Evolutionary conservation across 306 rosid genomes (phyloP).

Genomic region (Hippophae gyantsensis): DNA sequence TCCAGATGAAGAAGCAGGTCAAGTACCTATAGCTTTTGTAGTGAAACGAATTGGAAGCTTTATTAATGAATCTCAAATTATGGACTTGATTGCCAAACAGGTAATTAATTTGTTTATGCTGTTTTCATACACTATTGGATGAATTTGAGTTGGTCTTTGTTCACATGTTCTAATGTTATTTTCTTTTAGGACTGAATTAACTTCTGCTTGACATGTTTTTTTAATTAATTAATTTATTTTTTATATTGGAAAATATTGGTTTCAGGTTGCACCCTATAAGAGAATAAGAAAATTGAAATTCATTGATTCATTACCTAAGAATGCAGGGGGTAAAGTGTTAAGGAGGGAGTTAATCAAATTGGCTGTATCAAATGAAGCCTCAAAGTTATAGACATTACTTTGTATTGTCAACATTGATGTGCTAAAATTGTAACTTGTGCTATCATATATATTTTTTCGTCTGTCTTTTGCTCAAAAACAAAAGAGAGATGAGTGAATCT

Average conservation of each 20-base stretch:
- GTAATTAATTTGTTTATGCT: constrained; percentile 14
- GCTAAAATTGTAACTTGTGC: no score
- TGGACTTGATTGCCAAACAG: constrained; percentile 46
- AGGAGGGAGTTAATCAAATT: constrained; percentile 44
- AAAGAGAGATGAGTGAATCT: no score
- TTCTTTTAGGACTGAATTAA: no score
- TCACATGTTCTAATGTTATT: no score
- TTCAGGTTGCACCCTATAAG: constrained; percentile 54
- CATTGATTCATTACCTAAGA: constrained; percentile 42
- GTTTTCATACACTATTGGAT: neutral
- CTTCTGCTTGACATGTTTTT: neutral
- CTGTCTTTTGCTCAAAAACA: no score
- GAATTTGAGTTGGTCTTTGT: no score
- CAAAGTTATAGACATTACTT: constrained; percentile 5
- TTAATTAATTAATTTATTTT: neutral
- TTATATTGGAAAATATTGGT: neutral
- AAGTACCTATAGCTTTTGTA: constrained; percentile 57
- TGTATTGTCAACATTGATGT: neutral
- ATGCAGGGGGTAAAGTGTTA: constrained; percentile 39
- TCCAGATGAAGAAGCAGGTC: constrained; percentile 71
- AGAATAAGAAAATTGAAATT: constrained; percentile 38
- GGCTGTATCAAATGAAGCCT: constrained; percentile 8
- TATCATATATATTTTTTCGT: no score
- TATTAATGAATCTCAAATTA: constrained; percentile 28
- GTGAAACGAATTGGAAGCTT: constrained; percentile 34